phyloP scores from a whole-genome alignment of 1,284 basidiomycete genomes.

The Ceratobasidium papillatum region DNA sequence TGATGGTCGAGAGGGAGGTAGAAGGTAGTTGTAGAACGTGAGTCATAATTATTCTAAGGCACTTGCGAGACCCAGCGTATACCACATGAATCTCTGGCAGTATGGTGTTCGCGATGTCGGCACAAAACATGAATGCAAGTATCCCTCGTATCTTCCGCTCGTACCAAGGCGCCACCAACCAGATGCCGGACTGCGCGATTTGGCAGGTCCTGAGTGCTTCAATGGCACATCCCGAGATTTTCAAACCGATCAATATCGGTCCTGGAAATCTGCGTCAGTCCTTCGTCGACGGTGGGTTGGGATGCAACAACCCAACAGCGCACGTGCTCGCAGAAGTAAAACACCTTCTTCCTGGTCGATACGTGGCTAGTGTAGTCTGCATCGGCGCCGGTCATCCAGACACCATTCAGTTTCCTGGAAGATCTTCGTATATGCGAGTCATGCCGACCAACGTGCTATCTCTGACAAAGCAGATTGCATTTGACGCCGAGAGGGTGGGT shows the following conservation, averaged over 20 bases:
- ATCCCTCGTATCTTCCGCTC: background rate
- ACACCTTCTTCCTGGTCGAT: background rate
- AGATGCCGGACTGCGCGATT: conserved; percentile 9
- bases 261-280: background rate
- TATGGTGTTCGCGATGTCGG: conserved; percentile 4
- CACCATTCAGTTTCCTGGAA: background rate
- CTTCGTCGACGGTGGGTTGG: background rate
- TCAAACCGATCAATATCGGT: background rate
- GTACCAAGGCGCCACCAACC: background rate
- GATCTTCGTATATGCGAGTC: background rate
- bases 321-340: background rate
- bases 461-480: background rate
- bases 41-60: background rate
- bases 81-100: background rate
- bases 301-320: background rate
- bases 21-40: background rate
- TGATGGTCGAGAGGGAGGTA: background rate
- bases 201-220: background rate
- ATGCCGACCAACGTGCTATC: background rate
- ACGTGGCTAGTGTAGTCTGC: background rate
- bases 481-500: conserved; percentile 11
- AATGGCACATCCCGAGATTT: conserved; percentile 1
- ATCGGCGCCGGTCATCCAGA: background rate
- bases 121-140: conserved; percentile 6
- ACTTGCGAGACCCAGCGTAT: background rate